Evolutionary conservation across 108 stramenopile species (phyloP).

Genomic region (Epipyxis sp.): DNA sequence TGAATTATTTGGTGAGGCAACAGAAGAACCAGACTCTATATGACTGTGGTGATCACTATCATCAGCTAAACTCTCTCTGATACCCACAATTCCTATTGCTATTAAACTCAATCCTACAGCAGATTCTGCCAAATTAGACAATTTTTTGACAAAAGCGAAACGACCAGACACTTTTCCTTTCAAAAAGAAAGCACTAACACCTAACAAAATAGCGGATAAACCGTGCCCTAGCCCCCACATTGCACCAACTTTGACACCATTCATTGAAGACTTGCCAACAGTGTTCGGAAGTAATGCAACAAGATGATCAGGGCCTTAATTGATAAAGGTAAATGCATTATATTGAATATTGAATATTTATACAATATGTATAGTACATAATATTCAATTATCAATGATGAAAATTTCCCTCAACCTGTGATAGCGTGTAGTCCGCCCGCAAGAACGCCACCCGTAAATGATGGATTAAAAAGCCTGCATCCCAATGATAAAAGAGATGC

Average conservation of each 20-base stretch:
- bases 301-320: conserved; percentile 93
- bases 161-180: conserved; percentile 53
- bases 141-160: conserved; percentile 5
- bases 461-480: too few species aligned
- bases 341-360: too few species aligned
- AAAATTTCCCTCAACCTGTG: too few species aligned
- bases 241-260: conserved; percentile 77
- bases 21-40: conserved; percentile 47
- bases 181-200: conserved; percentile 71
- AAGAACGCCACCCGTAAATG: too few species aligned
- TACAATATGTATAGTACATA: too few species aligned
- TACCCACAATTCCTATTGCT: conserved; percentile 83
- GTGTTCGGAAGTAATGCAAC: conserved; percentile 86
- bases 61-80: conserved; percentile 68
- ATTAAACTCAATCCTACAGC: conserved; percentile 76
- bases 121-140: background rate
- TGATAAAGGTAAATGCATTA: too few species aligned
- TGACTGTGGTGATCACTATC: background rate
- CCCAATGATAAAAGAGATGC: too few species aligned
- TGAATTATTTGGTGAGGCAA: conserved; percentile 33
- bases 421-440: too few species aligned
- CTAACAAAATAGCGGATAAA: conserved; percentile 75
- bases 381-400: too few species aligned
- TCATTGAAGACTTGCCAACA: conserved; percentile 78
- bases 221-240: conserved; percentile 95